Evolutionary conservation across 441 rosid species (phyloP).

Genomic region (Gossypium trilobum): DNA sequence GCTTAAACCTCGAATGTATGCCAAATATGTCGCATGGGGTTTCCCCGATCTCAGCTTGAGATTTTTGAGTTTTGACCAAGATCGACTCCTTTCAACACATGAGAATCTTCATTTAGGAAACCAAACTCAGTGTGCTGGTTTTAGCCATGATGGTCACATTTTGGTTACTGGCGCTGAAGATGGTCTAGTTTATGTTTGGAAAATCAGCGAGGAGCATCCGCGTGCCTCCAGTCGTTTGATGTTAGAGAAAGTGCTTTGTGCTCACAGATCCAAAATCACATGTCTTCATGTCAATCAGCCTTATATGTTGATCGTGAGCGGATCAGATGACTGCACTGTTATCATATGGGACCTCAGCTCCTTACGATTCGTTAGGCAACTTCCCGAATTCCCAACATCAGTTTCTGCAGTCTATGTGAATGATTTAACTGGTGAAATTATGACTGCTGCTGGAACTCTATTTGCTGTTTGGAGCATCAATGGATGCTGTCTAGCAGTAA

Average conservation of each 20-base stretch:
- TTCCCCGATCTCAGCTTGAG: constrained; percentile 96
- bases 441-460: constrained; percentile 89
- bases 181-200: constrained; percentile 84
- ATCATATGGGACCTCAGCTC: constrained; percentile 97
- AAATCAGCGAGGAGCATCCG: constrained; percentile 58
- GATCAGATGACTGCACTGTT: constrained; percentile 90
- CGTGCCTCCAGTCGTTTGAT: constrained; percentile 47
- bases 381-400: constrained; percentile 75
- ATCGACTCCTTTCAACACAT: constrained; percentile 81
- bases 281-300: constrained; percentile 95
- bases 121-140: constrained; percentile 85
- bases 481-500: constrained; percentile 90
- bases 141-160: constrained; percentile 86
- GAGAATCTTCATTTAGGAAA: constrained; percentile 94
- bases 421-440: constrained; percentile 87
- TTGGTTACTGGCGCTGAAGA: constrained; percentile 95
- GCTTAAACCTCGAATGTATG: constrained; percentile 80
- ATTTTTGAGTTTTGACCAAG: constrained; percentile 96
- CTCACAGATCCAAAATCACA: constrained; percentile 76
- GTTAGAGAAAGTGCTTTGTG: constrained; percentile 74
- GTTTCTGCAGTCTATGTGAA: constrained; percentile 83
- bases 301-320: constrained; percentile 88
- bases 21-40: constrained; percentile 91
- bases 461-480: constrained; percentile 98
- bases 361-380: constrained; percentile 73